Percentiles rank a stretch among this genome's conserved stretches.
These are phyloP conservation scores for Xylaria sp. DNA, from an alignment of 2,329 filamentous ascomycete species.

Conservation along the genomic window DNA sequence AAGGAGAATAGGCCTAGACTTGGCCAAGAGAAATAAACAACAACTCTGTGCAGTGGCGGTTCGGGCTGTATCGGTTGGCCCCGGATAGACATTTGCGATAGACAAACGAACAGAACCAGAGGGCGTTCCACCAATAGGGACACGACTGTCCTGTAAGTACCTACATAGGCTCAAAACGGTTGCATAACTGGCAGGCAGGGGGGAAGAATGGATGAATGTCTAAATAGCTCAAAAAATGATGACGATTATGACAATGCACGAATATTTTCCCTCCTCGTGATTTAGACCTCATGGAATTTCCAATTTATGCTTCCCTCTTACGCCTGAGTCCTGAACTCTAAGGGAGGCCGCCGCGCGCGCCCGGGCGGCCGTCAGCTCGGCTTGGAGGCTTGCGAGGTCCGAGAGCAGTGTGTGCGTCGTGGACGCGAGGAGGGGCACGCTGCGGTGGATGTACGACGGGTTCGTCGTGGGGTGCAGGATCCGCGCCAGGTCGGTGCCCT, in stretches of 20 bases:
- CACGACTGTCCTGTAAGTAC: not conserved
- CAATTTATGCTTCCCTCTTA: too few relatives aligned
- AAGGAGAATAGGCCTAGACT: too few relatives aligned
- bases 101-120: not conserved
- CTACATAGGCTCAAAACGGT: not conserved
- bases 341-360: too few relatives aligned
- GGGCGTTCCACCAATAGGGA: not conserved
- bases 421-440: slow-evolving; percentile 52
- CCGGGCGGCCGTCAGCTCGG: slow-evolving; percentile 56
- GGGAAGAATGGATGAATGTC: slow-evolving; percentile 14
- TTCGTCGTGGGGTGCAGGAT: slow-evolving; percentile 54
- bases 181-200: not conserved
- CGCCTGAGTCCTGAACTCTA: too few relatives aligned
- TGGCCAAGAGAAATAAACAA: too few relatives aligned
- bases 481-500: slow-evolving; percentile 52
- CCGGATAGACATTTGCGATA: not conserved
- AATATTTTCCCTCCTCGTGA: not conserved
- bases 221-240: not conserved
- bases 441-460: slow-evolving; percentile 60
- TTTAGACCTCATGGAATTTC: too few relatives aligned
- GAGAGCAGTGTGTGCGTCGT: slow-evolving; percentile 44
- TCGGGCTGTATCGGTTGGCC: not conserved
- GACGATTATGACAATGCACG: not conserved
- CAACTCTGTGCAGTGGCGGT: not conserved
- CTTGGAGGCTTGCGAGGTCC: slow-evolving; percentile 38